These are phyloP conservation scores for Sugiyamaella floridensis DNA, from an alignment of 805 yeast genomes.

Conservation along the genomic window DNA sequence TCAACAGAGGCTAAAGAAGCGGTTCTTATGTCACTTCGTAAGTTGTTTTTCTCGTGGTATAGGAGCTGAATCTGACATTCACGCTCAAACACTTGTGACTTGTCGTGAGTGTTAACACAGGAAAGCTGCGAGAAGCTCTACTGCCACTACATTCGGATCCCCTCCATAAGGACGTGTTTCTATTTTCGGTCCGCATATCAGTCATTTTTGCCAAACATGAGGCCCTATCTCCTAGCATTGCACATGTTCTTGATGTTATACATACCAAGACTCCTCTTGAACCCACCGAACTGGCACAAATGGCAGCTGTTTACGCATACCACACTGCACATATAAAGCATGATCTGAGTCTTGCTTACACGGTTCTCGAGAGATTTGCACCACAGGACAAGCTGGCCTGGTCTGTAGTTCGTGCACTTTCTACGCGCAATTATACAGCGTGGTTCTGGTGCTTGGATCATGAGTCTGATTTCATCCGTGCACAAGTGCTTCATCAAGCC, in stretches of 20 bases:
- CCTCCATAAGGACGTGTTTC: conserved; percentile 41
- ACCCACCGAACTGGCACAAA: conserved; percentile 33
- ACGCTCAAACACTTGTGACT: too few relatives aligned
- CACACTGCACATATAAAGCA: conserved; percentile 31
- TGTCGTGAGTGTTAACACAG: conserved; percentile 7
- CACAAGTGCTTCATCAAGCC: conserved; percentile 6
- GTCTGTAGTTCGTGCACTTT: conserved; percentile 10
- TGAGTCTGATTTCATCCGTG: conserved; percentile 6
- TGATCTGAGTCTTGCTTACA: conserved; percentile 18
- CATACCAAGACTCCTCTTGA: conserved; percentile 21
- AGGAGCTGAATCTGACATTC: too few relatives aligned
- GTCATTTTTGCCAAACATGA: conserved; percentile 44
- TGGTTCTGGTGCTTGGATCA: conserved; percentile 9
- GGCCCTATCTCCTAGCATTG: conserved; percentile 49
- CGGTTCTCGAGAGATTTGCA: conserved; percentile 10
- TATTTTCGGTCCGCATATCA: conserved; percentile 43
- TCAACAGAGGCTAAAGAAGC: conserved; percentile 7
- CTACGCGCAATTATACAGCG: conserved; percentile 6
- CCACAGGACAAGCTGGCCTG: conserved; percentile 4
- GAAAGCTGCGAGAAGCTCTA: conserved; percentile 51
- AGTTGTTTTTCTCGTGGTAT: too few relatives aligned
- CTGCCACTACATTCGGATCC: conserved; percentile 33
- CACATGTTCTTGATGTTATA: conserved; percentile 34
- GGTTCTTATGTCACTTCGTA: conserved; percentile 11
- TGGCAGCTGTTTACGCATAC: conserved; percentile 38